Evolutionary conservation across 768 basidiomycete species (phyloP).

Genomic region (Albatrellus ellisii): DNA sequence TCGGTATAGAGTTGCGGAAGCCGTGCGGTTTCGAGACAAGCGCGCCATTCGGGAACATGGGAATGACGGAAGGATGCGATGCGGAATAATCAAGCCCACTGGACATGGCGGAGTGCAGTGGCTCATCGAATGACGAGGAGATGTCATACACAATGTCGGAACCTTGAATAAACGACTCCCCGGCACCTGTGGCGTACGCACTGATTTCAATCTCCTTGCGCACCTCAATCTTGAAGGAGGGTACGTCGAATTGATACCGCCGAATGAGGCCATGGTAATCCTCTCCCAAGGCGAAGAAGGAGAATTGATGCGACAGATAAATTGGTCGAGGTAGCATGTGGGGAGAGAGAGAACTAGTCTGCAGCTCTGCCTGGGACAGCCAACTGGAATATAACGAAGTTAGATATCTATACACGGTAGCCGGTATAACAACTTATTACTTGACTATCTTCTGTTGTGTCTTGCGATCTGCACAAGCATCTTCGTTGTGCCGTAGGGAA

Average conservation of each 20-base stretch:
- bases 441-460: no score
- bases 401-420: no score
- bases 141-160: constrained; percentile 29
- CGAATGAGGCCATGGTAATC: constrained; percentile 74
- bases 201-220: constrained; percentile 59
- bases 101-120: constrained; percentile 60
- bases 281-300: constrained; percentile 62
- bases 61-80: constrained; percentile 38
- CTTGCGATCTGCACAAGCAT: no score
- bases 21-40: constrained; percentile 27
- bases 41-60: constrained; percentile 71
- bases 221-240: constrained; percentile 50
- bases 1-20: constrained; percentile 38
- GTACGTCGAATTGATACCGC: constrained; percentile 44
- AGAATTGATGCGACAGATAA: constrained; percentile 78
- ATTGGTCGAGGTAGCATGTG: constrained; percentile 58
- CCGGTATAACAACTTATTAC: no score
- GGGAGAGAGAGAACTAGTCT: constrained; percentile 48
- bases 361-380: constrained; percentile 73
- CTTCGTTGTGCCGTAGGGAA: no score
- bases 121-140: constrained; percentile 64
- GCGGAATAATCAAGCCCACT: constrained; percentile 41
- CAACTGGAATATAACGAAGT: constrained; percentile 27
- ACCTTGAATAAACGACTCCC: constrained; percentile 42
- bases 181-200: constrained; percentile 28